phyloP scores from a whole-genome alignment of 768 basidiomycete species.

The Gloeopeniophorella convolvens region DNA sequence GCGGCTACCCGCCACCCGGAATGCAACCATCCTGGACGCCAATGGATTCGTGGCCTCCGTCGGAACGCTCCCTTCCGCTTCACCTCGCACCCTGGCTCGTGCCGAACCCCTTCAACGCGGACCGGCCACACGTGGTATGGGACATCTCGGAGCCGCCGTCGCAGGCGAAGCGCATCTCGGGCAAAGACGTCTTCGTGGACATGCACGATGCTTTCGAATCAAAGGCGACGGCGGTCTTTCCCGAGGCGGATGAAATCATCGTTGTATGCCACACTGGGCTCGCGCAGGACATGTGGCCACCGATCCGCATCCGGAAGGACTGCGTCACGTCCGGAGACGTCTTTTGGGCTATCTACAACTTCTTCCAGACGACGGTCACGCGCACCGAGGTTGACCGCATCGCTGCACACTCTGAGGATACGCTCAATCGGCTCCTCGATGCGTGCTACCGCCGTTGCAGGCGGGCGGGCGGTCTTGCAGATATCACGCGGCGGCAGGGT shows the following conservation, averaged over 20 bases:
- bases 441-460: slow-evolving; percentile 11
- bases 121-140: slow-evolving; percentile 14
- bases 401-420: not conserved
- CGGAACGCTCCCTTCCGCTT: slow-evolving; percentile 9
- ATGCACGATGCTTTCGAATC: slow-evolving; percentile 12
- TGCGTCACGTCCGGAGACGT: slow-evolving; percentile 13
- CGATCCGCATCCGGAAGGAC: slow-evolving; percentile 10
- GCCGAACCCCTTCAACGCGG: slow-evolving; percentile 10
- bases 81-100: slow-evolving; percentile 18
- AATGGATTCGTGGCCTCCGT: slow-evolving; percentile 13
- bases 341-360: slow-evolving; percentile 18
- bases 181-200: slow-evolving; percentile 13
- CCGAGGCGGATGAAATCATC: slow-evolving; percentile 6
- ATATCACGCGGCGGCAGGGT: slow-evolving; percentile 14
- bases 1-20: slow-evolving; percentile 3
- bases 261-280: slow-evolving; percentile 7
- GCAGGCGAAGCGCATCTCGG: slow-evolving; percentile 12
- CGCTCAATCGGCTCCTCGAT: slow-evolving; percentile 1
- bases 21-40: slow-evolving; percentile 9
- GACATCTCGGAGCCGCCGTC: slow-evolving; percentile 14
- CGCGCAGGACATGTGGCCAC: slow-evolving; percentile 8
- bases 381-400: slow-evolving; percentile 6
- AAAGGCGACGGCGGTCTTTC: slow-evolving; percentile 11
- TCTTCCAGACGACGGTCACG: slow-evolving; percentile 12
- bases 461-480: slow-evolving; percentile 7